These are phyloP conservation scores for Leccinum olivaceopallidum DNA, from an alignment of 768 basidiomycete genomes.

Conservation along the genomic window DNA sequence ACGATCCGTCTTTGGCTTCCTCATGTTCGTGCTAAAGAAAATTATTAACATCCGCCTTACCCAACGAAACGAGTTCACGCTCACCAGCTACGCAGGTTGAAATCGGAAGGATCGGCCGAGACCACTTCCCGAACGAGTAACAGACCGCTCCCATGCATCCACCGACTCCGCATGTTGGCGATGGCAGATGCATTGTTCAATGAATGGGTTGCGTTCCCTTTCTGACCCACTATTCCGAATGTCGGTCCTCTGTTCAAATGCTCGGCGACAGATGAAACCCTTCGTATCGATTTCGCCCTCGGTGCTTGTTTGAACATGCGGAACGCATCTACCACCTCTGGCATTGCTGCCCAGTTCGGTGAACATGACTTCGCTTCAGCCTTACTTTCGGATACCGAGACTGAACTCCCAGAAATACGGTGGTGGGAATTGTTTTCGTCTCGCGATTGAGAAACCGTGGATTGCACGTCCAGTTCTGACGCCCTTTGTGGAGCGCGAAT, in stretches of 20 bases:
- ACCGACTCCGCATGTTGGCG: conserved; percentile 12
- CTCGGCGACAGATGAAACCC: conserved; percentile 7
- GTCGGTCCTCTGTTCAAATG: conserved; percentile 3
- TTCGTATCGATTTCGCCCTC: conserved; percentile 5
- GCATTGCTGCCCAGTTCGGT: conserved; percentile 22
- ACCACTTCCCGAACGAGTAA: conserved; percentile 19
- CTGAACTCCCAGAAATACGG: conserved; percentile 1
- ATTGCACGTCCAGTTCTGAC: not conserved
- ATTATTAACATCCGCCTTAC: not conserved
- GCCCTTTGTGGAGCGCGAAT: conserved; percentile 14
- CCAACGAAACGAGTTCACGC: not conserved
- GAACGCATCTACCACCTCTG: conserved; percentile 19
- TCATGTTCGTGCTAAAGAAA: conserved; percentile 8
- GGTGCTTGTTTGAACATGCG: conserved; percentile 15
- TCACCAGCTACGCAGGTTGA: conserved; percentile 19
- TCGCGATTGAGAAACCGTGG: not conserved
- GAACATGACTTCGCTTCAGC: not conserved
- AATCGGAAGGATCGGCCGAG: conserved; percentile 17
- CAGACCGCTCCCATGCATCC: conserved; percentile 5
- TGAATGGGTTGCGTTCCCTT: conserved; percentile 21
- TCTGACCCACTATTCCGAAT: conserved; percentile 11
- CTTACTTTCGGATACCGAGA: not conserved
- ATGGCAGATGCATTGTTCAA: conserved; percentile 9
- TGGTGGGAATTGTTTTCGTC: not conserved
- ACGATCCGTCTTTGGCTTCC: not conserved